Evolutionary conservation across 805 yeast genomes (phyloP).

Genomic region (Cyberlindnera galapagoensis): DNA sequence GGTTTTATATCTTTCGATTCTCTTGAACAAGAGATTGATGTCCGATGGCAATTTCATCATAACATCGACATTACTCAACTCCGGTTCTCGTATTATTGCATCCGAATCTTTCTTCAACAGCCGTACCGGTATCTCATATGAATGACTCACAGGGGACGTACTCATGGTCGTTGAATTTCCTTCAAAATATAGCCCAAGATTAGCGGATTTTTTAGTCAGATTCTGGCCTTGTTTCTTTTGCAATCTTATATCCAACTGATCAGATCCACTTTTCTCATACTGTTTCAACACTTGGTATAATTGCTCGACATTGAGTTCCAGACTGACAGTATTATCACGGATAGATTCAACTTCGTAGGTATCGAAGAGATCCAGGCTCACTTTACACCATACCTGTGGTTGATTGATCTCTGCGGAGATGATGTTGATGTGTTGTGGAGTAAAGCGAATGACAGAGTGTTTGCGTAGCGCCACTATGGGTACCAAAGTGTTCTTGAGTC

Average conservation of each 20-base stretch:
- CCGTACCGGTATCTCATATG: conserved; percentile 66
- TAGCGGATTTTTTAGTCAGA: conserved; percentile 35
- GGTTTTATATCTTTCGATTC: conserved; percentile 61
- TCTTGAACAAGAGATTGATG: conserved; percentile 45
- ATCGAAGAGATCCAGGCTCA: conserved; percentile 34
- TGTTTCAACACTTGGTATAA: conserved; percentile 50
- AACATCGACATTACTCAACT: conserved; percentile 45
- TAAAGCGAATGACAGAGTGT: conserved; percentile 50
- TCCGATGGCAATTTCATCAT: conserved; percentile 44
- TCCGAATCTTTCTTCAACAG: conserved; percentile 51
- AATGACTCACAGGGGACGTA: conserved; percentile 48
- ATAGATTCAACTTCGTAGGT: conserved; percentile 31
- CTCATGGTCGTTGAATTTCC: conserved; percentile 36
- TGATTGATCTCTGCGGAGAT: conserved; percentile 47
- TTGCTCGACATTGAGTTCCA: conserved; percentile 60
- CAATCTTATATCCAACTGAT: conserved; percentile 44
- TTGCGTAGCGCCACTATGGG: conserved; percentile 49
- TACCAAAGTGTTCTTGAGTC: conserved; percentile 33
- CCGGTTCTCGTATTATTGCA: conserved; percentile 55
- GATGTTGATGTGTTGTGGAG: conserved; percentile 40
- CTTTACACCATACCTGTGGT: conserved; percentile 65
- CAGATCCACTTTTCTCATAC: conserved; percentile 47
- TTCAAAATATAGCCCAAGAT: conserved; percentile 48
- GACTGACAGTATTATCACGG: conserved; percentile 47
- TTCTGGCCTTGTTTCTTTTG: conserved; percentile 28